Percentiles rank a stretch among this genome's conserved stretches.
phyloP scores from a whole-genome alignment of 1,139 yeast species.

The Geotrichum phurueaensis region DNA sequence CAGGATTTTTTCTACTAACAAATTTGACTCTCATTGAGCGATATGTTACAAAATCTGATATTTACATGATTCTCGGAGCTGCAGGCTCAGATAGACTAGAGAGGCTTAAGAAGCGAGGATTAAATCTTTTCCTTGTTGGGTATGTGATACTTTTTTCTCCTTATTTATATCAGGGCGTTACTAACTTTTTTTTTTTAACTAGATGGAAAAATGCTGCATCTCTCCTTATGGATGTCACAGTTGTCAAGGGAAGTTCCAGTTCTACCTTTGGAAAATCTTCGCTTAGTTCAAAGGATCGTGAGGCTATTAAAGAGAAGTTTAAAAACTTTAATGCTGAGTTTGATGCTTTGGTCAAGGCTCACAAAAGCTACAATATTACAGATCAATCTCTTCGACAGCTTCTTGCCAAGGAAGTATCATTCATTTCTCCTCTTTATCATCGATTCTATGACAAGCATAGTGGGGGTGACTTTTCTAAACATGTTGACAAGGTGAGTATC shows the following conservation, averaged over 20 bases:
- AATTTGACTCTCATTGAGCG: slow-evolving; percentile 73
- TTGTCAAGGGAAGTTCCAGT: slow-evolving; percentile 24
- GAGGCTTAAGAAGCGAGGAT: slow-evolving; percentile 64
- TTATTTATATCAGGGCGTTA: neutral
- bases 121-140: slow-evolving; percentile 69
- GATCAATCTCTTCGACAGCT: slow-evolving; percentile 60
- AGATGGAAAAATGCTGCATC: slow-evolving; percentile 74
- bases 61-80: slow-evolving; percentile 54
- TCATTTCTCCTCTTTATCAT: slow-evolving; percentile 76
- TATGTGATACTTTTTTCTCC: neutral
- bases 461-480: slow-evolving; percentile 65
- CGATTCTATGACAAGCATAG: slow-evolving; percentile 75
- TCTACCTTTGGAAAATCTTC: slow-evolving; percentile 19
- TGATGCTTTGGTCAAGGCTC: slow-evolving; percentile 62
- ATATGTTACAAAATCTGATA: slow-evolving; percentile 55
- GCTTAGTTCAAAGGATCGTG: slow-evolving; percentile 58
- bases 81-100: slow-evolving; percentile 62
- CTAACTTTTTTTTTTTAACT: neutral
- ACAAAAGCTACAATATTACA: slow-evolving; percentile 58
- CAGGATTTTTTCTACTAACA: slow-evolving; percentile 67
- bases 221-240: slow-evolving; percentile 50
- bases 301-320: slow-evolving; percentile 79
- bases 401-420: slow-evolving; percentile 60
- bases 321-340: slow-evolving; percentile 74
- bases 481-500: slow-evolving; percentile 44